Evolutionary conservation across 306 rosid species (phyloP).

Genomic region (Rosa multiflora): DNA sequence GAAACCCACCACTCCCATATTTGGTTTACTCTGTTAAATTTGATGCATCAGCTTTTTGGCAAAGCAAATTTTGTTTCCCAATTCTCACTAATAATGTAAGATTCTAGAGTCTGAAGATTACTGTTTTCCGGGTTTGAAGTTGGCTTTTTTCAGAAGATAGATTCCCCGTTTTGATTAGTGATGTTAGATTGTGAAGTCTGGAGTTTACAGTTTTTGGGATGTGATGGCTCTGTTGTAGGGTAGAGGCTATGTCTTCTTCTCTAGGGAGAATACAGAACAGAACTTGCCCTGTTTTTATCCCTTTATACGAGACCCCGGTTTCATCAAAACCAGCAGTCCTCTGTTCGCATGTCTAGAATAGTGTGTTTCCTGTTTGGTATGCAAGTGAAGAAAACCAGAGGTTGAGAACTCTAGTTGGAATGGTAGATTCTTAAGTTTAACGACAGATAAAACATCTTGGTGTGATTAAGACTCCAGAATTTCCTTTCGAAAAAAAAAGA

Average conservation of each 20-base stretch:
- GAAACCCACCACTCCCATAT: slow-evolving; percentile 21
- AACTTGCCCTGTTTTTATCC: slow-evolving; percentile 2
- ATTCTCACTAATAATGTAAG: slow-evolving; percentile 15
- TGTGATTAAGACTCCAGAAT: neutral
- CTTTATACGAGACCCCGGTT: slow-evolving; percentile 35
- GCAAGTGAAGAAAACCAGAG: neutral
- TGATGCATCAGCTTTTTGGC: neutral
- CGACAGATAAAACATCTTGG: neutral
- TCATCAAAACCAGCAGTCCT: slow-evolving; percentile 38
- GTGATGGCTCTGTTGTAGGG: slow-evolving; percentile 26
- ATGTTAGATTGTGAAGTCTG: slow-evolving; percentile 6
- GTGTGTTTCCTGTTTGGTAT: neutral
- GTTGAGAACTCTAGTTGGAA: neutral
- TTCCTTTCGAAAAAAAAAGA: no score
- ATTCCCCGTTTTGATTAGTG: slow-evolving; percentile 11
- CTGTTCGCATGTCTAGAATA: neutral
- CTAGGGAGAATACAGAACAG: neutral
- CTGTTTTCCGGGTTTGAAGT: slow-evolving; percentile 16
- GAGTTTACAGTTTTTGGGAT: slow-evolving; percentile 8
- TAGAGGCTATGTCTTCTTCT: slow-evolving; percentile 17
- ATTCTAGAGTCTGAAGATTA: slow-evolving; percentile 4
- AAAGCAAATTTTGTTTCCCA: slow-evolving; percentile 4
- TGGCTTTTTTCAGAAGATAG: neutral
- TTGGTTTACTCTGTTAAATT: slow-evolving; percentile 11
- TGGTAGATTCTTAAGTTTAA: neutral